A percentile compares a stretch with the other conserved stretches of the same genome.
Conservation (phyloP, 805 yeast species). For the Spathaspora hagerdaliae region DNA sequence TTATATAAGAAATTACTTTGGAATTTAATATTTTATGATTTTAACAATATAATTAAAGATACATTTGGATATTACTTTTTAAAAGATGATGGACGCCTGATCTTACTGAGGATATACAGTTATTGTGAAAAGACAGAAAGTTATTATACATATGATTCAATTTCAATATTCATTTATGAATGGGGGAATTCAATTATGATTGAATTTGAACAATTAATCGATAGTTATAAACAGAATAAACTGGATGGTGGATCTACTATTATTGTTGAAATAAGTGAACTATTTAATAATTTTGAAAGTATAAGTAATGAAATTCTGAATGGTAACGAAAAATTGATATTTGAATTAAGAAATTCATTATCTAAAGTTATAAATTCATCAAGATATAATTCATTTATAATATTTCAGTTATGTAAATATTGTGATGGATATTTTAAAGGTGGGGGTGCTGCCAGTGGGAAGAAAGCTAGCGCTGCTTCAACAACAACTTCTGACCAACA, state of each 20-base stretch:
- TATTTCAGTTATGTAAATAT: slow-evolving; percentile 24
- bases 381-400: slow-evolving; percentile 12
- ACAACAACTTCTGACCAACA: too few relatives aligned
- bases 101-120: slow-evolving; percentile 13
- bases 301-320: slow-evolving; percentile 2
- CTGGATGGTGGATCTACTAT: not conserved
- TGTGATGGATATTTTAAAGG: slow-evolving; percentile 27
- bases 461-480: too few relatives aligned
- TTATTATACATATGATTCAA: slow-evolving; percentile 18
- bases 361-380: slow-evolving; percentile 13
- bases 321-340: slow-evolving; percentile 19
- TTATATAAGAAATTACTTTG: slow-evolving; percentile 23
- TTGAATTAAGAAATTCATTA: slow-evolving; percentile 29
- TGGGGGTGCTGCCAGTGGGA: too few relatives aligned
- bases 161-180: slow-evolving; percentile 15
- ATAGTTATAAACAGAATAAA: slow-evolving; percentile 3
- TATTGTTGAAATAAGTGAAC: not conserved
- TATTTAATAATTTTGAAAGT: not conserved
- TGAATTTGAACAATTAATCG: slow-evolving; percentile 6
- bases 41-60: slow-evolving; percentile 14
- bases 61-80: slow-evolving; percentile 18
- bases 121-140: slow-evolving; percentile 15
- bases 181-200: slow-evolving; percentile 19
- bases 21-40: slow-evolving; percentile 25
- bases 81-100: slow-evolving; percentile 7